These are phyloP conservation scores for Tolypocladium ovalisporum DNA, from an alignment of 2,329 filamentous ascomycete species.

Conservation along the genomic window DNA sequence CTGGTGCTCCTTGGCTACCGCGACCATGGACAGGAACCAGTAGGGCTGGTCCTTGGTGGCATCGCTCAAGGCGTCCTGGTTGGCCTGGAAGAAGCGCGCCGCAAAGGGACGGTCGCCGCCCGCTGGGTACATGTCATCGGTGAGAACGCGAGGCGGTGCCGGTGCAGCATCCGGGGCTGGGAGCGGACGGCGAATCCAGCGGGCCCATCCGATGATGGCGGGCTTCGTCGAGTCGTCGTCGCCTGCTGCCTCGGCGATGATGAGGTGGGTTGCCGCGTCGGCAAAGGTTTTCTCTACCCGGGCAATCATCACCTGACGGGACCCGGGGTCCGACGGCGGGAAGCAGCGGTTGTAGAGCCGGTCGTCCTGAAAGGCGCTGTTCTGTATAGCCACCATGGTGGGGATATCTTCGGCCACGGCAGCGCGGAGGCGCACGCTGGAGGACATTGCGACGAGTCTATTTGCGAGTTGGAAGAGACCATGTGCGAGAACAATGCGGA, in stretches of 20 bases:
- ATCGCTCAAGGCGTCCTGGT: slow-evolving; percentile 10
- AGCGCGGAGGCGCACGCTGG: slow-evolving; percentile 18
- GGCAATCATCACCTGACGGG: slow-evolving; percentile 7
- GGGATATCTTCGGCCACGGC: slow-evolving; percentile 23
- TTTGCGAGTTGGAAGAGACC: background rate
- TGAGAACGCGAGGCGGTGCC: slow-evolving; percentile 8
- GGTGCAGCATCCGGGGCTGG: slow-evolving; percentile 3
- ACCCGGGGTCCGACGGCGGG: slow-evolving; percentile 13
- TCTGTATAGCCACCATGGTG: slow-evolving; percentile 16
- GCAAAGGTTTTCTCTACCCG: slow-evolving; percentile 12
- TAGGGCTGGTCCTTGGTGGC: slow-evolving; percentile 14
- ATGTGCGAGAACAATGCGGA: background rate
- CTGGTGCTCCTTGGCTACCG: slow-evolving; percentile 19
- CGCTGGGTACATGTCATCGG: slow-evolving; percentile 11
- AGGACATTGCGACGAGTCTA: background rate
- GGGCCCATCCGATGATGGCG: slow-evolving; percentile 18
- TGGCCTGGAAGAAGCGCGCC: slow-evolving; percentile 27
- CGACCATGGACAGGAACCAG: slow-evolving; percentile 23
- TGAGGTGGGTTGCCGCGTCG: slow-evolving; percentile 17
- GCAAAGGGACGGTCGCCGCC: slow-evolving; percentile 20
- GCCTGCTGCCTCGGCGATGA: slow-evolving; percentile 16
- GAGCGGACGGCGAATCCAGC: slow-evolving; percentile 20
- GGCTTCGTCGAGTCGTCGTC: background rate
- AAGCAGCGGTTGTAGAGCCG: slow-evolving; percentile 20
- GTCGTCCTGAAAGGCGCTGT: slow-evolving; percentile 18